These are phyloP conservation scores for Penstemon davidsonii DNA, from an alignment of 257 asterid species.

Conservation along the genomic window DNA sequence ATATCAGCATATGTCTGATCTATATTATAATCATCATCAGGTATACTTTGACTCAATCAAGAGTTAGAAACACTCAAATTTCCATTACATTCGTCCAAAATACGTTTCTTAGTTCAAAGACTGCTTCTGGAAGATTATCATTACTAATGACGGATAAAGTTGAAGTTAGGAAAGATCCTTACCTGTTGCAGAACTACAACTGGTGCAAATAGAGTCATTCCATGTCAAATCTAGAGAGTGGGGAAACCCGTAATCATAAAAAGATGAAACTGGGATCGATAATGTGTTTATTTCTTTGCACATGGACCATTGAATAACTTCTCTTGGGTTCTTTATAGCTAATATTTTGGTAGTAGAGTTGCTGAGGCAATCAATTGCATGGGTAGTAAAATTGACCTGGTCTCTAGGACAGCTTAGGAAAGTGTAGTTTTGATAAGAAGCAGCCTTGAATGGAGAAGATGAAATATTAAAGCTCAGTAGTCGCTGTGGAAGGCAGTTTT, in stretches of 20 bases:
- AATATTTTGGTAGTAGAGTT: conserved; percentile 34
- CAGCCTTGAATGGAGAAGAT: conserved; percentile 28
- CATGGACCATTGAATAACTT: not conserved
- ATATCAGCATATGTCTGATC: not conserved
- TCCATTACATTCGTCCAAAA: no score
- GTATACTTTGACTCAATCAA: conserved; percentile 28
- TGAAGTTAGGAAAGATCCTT: conserved; percentile 24
- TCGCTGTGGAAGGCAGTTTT: conserved; percentile 32
- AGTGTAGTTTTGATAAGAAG: conserved; percentile 27
- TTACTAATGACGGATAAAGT: not conserved
- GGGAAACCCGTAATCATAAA: not conserved
- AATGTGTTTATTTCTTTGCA: conserved; percentile 21
- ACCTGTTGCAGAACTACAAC: conserved; percentile 42
- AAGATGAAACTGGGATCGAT: conserved; percentile 29
- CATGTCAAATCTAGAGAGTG: conserved; percentile 32
- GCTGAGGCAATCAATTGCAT: conserved; percentile 30
- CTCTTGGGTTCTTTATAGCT: not conserved
- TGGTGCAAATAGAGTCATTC: conserved; percentile 31
- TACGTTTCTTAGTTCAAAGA: no score
- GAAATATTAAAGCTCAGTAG: conserved; percentile 31
- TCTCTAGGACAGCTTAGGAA: conserved; percentile 31
- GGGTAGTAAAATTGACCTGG: not conserved
- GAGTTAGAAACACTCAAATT: conserved; percentile 8
- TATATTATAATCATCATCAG: not conserved
- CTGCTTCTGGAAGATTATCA: conserved; percentile 13